Evolutionary conservation across 495 filamentous ascomycete genomes (phyloP), one percentile per base, ranked within the genome.

Genomic region (Hypoxylon cercidicola): DNA sequence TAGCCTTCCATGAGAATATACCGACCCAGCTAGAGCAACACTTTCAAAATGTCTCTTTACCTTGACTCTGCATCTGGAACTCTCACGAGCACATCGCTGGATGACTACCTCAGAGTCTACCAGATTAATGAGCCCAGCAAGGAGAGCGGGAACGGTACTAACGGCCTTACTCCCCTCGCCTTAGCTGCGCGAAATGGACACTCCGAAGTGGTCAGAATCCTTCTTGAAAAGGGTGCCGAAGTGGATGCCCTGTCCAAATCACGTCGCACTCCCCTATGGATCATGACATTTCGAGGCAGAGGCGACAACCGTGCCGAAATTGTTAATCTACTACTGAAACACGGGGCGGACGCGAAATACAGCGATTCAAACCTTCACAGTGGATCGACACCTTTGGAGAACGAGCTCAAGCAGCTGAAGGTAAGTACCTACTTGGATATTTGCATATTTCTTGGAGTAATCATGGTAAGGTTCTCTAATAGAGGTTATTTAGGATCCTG

Each of bases 121-220:
- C 51, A 50, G 5, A 54, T 61, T 20, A 45, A 62, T 23, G 58
- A 65, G 7, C 48, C 28, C 16, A 57, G 54, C 19, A 32, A 41
- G 8, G 56, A 69, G 49, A 34, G 5, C 0, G 64, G 52, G 7
- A 68, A 61, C 20, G 60, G 57, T 30, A 62, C 68, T 10, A 35
- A 39, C 15, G 73, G 73, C 3, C 39, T 53, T 11, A 77, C 77
- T 12, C 71, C 77, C 9, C 69, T 80, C 10, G 65, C 61, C 4
- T 20, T 73, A 43, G 79, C 79, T 40, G 72, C 71, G 21, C 47
- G 68, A n/a, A 66, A 55, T 32, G 72, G 75, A 9, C 77, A 76
- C 18, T 53, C 43, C 5, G 70, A 73, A 18, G 41, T 71, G 4
- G 75, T 74, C 35, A 52, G 18, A 37, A 53, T 68, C 15, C 64